phyloP scores from a whole-genome alignment of 495 filamentous ascomycete species.

The Lasiosphaeria hispida region DNA sequence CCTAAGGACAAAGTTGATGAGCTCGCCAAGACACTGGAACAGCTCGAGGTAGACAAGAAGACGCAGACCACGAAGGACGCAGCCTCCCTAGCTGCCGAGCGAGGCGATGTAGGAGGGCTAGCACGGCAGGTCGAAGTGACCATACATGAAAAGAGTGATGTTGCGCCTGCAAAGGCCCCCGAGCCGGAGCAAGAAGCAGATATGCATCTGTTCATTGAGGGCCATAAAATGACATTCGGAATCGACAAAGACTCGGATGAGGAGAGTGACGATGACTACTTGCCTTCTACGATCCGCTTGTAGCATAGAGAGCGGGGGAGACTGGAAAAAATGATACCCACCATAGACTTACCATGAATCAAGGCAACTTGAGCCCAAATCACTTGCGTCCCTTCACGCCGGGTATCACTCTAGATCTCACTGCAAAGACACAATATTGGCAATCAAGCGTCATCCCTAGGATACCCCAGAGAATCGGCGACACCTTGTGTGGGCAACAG shows the following conservation, averaged over 20 bases:
- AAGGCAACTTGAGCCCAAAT: neutral
- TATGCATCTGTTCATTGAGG: slow-evolving; percentile 46
- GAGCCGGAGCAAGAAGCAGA: slow-evolving; percentile 25
- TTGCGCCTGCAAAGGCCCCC: slow-evolving; percentile 31
- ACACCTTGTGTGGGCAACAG: slow-evolving; percentile 73
- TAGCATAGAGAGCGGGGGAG: neutral
- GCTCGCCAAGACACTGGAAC: slow-evolving; percentile 5
- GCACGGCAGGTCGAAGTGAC: slow-evolving; percentile 32
- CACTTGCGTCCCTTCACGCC: neutral
- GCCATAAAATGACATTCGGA: slow-evolving; percentile 41
- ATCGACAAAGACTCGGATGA: slow-evolving; percentile 19
- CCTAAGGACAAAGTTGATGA: neutral
- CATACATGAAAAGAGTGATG: slow-evolving; percentile 48
- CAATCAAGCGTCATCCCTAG: slow-evolving; percentile 85
- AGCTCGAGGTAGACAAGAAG: slow-evolving; percentile 18
- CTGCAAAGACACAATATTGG: slow-evolving; percentile 52
- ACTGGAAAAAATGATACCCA: slow-evolving; percentile 25
- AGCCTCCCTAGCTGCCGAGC: slow-evolving; percentile 51
- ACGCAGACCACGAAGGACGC: slow-evolving; percentile 32
- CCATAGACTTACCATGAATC: neutral
- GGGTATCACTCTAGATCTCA: neutral
- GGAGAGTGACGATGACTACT: slow-evolving; percentile 14
- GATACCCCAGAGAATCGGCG: slow-evolving; percentile 66
- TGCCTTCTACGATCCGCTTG: slow-evolving; percentile 21
- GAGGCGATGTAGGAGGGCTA: slow-evolving; percentile 41